Base-by-base conservation (phyloP, 83 land plant species). In the Picea engelmannii region DNA sequence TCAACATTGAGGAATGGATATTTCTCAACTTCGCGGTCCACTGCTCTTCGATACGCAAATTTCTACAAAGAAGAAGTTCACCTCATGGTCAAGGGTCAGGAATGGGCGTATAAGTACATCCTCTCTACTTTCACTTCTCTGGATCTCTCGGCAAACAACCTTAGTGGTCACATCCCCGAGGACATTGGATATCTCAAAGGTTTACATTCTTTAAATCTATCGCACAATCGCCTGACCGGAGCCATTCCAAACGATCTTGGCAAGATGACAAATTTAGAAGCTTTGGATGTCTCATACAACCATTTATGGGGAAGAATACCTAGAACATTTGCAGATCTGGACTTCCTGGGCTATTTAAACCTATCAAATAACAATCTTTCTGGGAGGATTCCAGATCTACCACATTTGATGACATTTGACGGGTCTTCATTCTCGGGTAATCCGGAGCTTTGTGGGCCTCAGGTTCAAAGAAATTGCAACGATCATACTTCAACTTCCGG, bases 301-400 rank as follows among this genome's bases (percentile, higher is more conserved):
- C 81, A 62, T 4, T 79, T 89, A 24, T 73, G 83, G 4, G 86
- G 91, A 10, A 6, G 13, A 59, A 82, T 89, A n/a, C 91, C 91
- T 35, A 49, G 11, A 27, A 81, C 18, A 61, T 12, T 85, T 6
- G 24, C 3, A 40, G 25, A 17, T 1, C n/a, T 81, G 1, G 4
- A 23, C 5, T 27, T 3, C 17, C 68, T 89, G 62, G 27, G 73
- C 12, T 60, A 81, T 44, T 68, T 84, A 59, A 86, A 86, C 69
- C 70, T 89, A 42, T 89, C 91, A 2, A 83, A 66, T 71, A 89
- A 89, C n/a, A 17, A 89, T 58, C 64, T 89, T 2, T 62, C 80
- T 2, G 91, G 91, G 6, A 17, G 80, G 25, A 85, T 89, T 6
- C 88, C 91, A 24, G 23, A 10, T 6, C 18, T 60, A 35, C 85